phyloP scores from a whole-genome alignment of 345 rosid species.

The Kernera saxatilis region DNA sequence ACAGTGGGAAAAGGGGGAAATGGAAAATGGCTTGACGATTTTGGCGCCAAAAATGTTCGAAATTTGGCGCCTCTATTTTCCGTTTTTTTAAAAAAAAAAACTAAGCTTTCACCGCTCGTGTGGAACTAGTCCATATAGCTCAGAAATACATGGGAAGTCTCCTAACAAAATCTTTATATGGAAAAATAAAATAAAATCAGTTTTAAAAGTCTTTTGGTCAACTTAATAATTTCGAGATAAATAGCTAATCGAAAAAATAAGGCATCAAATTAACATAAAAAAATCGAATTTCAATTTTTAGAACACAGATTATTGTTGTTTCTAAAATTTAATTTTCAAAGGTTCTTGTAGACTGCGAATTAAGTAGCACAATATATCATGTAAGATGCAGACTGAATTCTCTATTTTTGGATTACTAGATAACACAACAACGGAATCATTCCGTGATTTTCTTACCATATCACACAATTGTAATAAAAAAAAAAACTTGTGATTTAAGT shows the following conservation, averaged over 20 bases:
- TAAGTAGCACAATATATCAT: background rate
- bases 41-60: slow-evolving; percentile 37
- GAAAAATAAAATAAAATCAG: no score
- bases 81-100: background rate
- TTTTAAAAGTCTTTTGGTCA: no score
- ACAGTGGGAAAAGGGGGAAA: background rate
- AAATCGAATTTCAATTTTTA: no score
- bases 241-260: no score
- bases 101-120: background rate
- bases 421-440: background rate
- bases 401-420: background rate
- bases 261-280: no score
- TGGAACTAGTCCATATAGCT: no score
- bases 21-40: background rate
- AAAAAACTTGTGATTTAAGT: background rate
- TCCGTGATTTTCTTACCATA: background rate
- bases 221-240: background rate
- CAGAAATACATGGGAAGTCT: background rate
- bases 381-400: background rate
- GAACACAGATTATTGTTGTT: background rate
- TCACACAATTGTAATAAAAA: background rate
- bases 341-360: background rate
- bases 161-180: no score
- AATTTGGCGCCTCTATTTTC: slow-evolving; percentile 16
- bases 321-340: background rate